A percentile compares a stretch with the other conserved stretches of the same genome.
These are phyloP conservation scores for Pseudogymnoascus sp. DNA, from an alignment of 2,329 filamentous ascomycete genomes.

Conservation along the genomic window DNA sequence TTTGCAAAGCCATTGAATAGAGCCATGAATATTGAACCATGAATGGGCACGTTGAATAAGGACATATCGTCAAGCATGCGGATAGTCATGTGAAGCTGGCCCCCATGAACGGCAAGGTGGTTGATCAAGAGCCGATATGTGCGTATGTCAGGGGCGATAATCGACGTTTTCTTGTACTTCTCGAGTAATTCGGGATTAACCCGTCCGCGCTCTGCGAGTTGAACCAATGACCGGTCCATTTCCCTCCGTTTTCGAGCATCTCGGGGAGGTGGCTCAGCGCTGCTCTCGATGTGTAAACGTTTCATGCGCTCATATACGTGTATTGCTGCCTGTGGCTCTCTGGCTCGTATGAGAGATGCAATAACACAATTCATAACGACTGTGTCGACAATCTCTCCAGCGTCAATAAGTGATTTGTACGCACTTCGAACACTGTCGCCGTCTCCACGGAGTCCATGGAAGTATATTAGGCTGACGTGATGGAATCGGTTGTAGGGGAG, in stretches of 20 bases:
- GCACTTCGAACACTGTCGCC: slow-evolving; percentile 64
- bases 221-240: slow-evolving; percentile 47
- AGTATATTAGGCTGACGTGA: slow-evolving; percentile 74
- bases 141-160: slow-evolving; percentile 62
- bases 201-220: slow-evolving; percentile 47
- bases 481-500: slow-evolving; percentile 69
- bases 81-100: slow-evolving; percentile 62
- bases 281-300: slow-evolving; percentile 23
- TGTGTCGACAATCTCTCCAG: slow-evolving; percentile 82
- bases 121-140: slow-evolving; percentile 76
- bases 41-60: slow-evolving; percentile 54
- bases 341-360: slow-evolving; percentile 63
- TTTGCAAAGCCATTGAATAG: slow-evolving; percentile 73
- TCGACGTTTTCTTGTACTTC: slow-evolving; percentile 50
- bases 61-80: slow-evolving; percentile 76
- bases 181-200: slow-evolving; percentile 45
- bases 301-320: slow-evolving; percentile 83
- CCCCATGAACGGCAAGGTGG: slow-evolving; percentile 59
- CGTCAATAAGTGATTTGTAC: slow-evolving; percentile 75
- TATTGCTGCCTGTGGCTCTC: slow-evolving; percentile 69
- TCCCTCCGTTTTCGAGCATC: slow-evolving; percentile 26
- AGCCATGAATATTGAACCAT: slow-evolving; percentile 69
- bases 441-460: slow-evolving; percentile 67
- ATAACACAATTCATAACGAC: slow-evolving; percentile 82
- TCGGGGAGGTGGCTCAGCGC: slow-evolving; percentile 25